Evolutionary conservation across 306 rosid genomes (phyloP), one percentile per base, ranked within the genome.

Genomic region (Canavalia ensiformis): DNA sequence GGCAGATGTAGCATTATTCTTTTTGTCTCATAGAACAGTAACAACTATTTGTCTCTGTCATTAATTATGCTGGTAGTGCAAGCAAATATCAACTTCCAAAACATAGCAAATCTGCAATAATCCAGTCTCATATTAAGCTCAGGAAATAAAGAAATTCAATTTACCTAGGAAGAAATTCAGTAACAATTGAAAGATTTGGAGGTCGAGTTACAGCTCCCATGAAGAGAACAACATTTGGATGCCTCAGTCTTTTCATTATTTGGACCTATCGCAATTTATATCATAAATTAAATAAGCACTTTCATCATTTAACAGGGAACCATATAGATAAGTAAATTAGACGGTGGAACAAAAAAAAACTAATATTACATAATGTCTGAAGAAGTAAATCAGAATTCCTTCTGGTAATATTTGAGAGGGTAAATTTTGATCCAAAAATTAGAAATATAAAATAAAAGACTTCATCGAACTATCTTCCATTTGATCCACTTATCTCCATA

Each of bases 211-310:
- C 88, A 62, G 98, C 99, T 78, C 99, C 99, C 99, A 96, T 96
- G 92, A 96, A 96, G 79, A 96, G 98, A 90, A 96, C 99, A 81
- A 96, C 97, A 87, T 96, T 96, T 29, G 99, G 99, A 93, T 96
- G 99, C 90, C 99, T 90, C 62, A 93, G 79, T 83, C 94, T 88
- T 88, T 89, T 96, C 98, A 96, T 96, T 81, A 96, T 87, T 81
- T 88, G 89, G 68, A 96, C 94, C 99, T 96, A 79, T 79, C 83
- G 82, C 75, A 90, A 84, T 71, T 81, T 57, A 83, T 68, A 85
- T 28, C 72, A 86, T 76, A 72, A 62, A 46, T 75, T 66, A 74
- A 86, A 71, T 65, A 75, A 63, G 74, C 81, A 69, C 69, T 47
- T 75, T 51, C 66, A 63, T 78, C 70, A 67, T 78, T 55, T 49